Evolutionary conservation across 148 eudicot genomes (phyloP), one percentile per base, ranked within the genome.

Genomic region (Arctostaphylos glauca): DNA sequence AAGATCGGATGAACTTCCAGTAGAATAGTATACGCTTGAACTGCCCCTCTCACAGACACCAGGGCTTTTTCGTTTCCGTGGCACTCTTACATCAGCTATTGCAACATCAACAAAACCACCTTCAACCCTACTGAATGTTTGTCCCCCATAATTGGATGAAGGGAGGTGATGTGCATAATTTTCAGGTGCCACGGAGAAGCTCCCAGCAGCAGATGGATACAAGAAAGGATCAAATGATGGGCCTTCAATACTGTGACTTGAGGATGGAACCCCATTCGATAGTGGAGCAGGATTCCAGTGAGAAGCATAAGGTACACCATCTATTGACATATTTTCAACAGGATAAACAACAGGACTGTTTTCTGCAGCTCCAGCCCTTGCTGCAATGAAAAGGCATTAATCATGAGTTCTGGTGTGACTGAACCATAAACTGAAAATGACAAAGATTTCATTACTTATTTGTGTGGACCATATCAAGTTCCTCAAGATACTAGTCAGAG

Each of bases 21-120:
- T 86, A 85, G 84, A 84, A 47, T 83, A 90, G 78, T 87, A 89
- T 86, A 91, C 85, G 80, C 94, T 93, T 67, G 93, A 82, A 83
- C 91, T 89, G 55, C 93, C 97, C 78, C 90, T 84, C 78, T 92
- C 93, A 77, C 76, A 74, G 47, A 87, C 87, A 56, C 89, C 90
- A 53, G 93, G 93, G 87, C 91, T 90, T 87, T 94, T 94, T 23
- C 96, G 88, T 86, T 94, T 94, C 84, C 84, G 90, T 68, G 89
- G 84, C 52, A 91, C 91, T 84, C 95, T 83, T 47, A 86, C 87
- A 87, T 85, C 88, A 77, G 89, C 86, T 77, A 86, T 72, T 62
- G 89, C 49, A 50, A 84, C 87, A 75, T 94, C 93, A 87, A 87
- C 87, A 78, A 88, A 86, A 74, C 82, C 89, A 86, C 81, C 89